Base-by-base conservation (phyloP, 768 basidiomycete species). In the Tremella fuciformis region DNA sequence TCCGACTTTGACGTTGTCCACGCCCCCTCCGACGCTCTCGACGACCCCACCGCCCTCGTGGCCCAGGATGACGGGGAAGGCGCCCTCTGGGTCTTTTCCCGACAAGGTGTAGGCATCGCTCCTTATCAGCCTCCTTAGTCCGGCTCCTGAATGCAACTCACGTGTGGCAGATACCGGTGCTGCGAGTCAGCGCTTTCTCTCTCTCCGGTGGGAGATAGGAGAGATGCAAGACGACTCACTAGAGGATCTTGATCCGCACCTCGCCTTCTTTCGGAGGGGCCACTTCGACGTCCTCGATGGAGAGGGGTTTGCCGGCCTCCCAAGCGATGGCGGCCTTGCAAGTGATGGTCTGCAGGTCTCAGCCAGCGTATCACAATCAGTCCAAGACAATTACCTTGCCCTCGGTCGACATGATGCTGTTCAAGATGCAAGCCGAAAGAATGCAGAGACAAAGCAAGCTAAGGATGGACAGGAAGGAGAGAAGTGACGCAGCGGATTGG, bases 101-200 rank as follows among this genome's bases (percentile, higher is more conserved):
- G 90, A 92, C 74, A 92, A 86, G 61, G 91, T 93, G 80, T 93
- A 98, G 74, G 93, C 92, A 72, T 98, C 93, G 55, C 78, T 79
- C 52, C 18, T 24, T 16, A 21, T 29, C 60, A 49, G 62, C 53
- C 53, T 41, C 11, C 39, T 2, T 37, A 22, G 7, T 3, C 40
- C 37, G 0, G 22, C 6, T 46, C 18, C 24, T 38, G 41, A 61
- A n/a, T 29, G 29, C 29, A 53, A 53, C 79, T 51, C 38, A 79
- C 71, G 94, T 97, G 78, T 98, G 93, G 79, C 96, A 99, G 75
- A 99, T 88, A 61, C 93, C 96, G 48, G 91, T 96, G 81, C 77
- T 78, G 55, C 18, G 18, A 19, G 47, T 61, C 47, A 59, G 62
- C 24, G 6, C 53, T 44, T 15, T 26, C n/a, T n/a, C n/a, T n/a